phyloP scores from a whole-genome alignment of 2,329 filamentous ascomycete species.

The Nothophoma quercina region DNA sequence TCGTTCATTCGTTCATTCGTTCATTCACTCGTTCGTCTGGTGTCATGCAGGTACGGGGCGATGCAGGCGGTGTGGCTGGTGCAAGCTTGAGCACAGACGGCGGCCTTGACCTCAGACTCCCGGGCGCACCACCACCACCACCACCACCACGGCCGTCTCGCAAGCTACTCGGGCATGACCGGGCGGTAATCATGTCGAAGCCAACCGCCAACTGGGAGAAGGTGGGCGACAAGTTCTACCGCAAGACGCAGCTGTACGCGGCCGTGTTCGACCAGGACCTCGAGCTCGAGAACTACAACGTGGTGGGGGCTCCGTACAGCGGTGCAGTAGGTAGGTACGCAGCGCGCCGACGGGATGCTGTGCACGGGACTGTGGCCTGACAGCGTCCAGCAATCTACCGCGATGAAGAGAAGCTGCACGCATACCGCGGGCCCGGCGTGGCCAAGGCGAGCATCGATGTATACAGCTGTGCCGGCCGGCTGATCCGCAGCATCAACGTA shows the following conservation, averaged over 20 bases:
- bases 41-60: slow-evolving; percentile 1
- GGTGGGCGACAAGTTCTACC: slow-evolving; percentile 92
- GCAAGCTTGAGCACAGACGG: slow-evolving; percentile 21
- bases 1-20: no score
- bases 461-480: slow-evolving; percentile 90
- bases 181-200: slow-evolving; percentile 53
- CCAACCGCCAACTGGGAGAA: slow-evolving; percentile 93
- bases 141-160: slow-evolving; percentile 1
- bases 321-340: slow-evolving; percentile 80
- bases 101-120: slow-evolving; percentile 14
- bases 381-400: slow-evolving; percentile 77
- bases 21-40: not conserved
- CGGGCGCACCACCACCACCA: slow-evolving; percentile 12
- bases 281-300: slow-evolving; percentile 92
- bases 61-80: slow-evolving; percentile 11
- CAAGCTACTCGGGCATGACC: slow-evolving; percentile 22
- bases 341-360: not conserved
- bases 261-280: slow-evolving; percentile 91
- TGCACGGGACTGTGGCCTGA: not conserved
- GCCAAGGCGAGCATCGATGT: slow-evolving; percentile 89
- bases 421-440: slow-evolving; percentile 74
- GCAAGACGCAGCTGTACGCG: slow-evolving; percentile 92
- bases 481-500: slow-evolving; percentile 75
- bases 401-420: slow-evolving; percentile 83
- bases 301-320: slow-evolving; percentile 90